Base-by-base conservation (phyloP, 2,329 filamentous ascomycete genomes). In the Alternaria hordeiaustralica region DNA sequence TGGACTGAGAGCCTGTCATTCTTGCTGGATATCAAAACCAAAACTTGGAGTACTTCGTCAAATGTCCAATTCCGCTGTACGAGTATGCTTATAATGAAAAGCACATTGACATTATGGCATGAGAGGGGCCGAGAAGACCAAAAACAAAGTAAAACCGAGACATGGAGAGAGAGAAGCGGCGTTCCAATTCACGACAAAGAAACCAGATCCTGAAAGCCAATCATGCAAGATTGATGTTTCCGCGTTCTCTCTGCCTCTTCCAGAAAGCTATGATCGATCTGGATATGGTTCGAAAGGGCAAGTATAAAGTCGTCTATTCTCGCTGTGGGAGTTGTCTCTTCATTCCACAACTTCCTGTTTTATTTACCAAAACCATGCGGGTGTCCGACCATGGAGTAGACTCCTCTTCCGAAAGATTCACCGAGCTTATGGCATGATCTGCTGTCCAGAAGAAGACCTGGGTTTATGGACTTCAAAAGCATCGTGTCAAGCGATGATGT, bases 1-100 rank as follows among this genome's bases (percentile, higher is more conserved):
- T 30, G 28, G 28, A 12, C 11, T 30, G 28, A 13, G 11, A 13
- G 30, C n/a, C 33, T 36, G 33, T 9, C 13, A 7, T 36, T n/a
- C 15, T n/a, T 7, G 0, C 2, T n/a, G 15, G 2, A 1, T 36
- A 36, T 1, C 13, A 1, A 36, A 15, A 36, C 12, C 28, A 30
- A 23, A 23, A 23, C 23, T 23, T 23, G 4, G 23, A 23, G 5
- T 23, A 23, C 4, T 23, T 23, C 4, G 6, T 23, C 21, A 21
- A 3, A 21, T 33, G 30, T 36, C 30, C 30, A 36, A 6, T 36
- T 15, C 30, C 30, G 30, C 30, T 4, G 13, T 36, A 0, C 13
- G 1, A 15, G 13, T 2, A 2, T 0, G 6, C 30, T 15, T 36
- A 15, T 15, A 15, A 12, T 12, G 30, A 33, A 33, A 33, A 33